Conservation (phyloP, 768 basidiomycete species). For the Pleurotus eryngii region DNA sequence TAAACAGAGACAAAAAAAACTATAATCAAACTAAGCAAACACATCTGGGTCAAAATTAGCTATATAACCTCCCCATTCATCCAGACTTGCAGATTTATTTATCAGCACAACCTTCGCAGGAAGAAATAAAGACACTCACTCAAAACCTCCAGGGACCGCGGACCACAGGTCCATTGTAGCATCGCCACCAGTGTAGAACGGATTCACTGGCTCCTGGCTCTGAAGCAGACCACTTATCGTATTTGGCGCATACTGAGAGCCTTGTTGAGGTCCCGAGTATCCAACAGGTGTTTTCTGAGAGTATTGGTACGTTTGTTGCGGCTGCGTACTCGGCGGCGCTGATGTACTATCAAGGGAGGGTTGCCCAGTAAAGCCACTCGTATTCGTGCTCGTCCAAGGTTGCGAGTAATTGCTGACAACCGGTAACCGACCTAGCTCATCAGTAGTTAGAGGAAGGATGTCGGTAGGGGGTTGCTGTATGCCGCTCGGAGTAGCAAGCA, state of each 20-base stretch:
- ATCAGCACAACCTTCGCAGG: too few species aligned
- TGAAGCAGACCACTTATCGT: too few species aligned
- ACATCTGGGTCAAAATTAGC: conserved; percentile 3
- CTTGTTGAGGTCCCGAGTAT: too few species aligned
- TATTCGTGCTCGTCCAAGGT: too few species aligned
- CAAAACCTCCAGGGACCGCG: background rate
- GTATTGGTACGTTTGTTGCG: too few species aligned
- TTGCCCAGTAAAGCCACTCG: too few species aligned
- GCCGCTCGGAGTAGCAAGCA: background rate
- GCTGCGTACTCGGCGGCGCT: too few species aligned
- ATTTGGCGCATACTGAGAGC: background rate
- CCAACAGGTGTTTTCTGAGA: too few species aligned
- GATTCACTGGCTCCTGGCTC: too few species aligned
- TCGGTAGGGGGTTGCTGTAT: background rate
- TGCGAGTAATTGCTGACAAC: background rate
- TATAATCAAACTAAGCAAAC: background rate
- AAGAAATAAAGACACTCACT: background rate
- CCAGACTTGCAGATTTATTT: background rate
- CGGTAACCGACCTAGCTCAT: background rate
- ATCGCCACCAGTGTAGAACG: background rate
- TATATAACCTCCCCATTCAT: conserved; percentile 6
- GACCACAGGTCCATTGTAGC: conserved; percentile 2
- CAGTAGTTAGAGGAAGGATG: background rate
- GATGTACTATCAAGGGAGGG: too few species aligned
- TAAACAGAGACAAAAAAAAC: background rate